Percentiles rank a stretch among this genome's conserved stretches.
Evolutionary conservation across 331 rosid species (phyloP).

Genomic region (Quercus phellos): DNA sequence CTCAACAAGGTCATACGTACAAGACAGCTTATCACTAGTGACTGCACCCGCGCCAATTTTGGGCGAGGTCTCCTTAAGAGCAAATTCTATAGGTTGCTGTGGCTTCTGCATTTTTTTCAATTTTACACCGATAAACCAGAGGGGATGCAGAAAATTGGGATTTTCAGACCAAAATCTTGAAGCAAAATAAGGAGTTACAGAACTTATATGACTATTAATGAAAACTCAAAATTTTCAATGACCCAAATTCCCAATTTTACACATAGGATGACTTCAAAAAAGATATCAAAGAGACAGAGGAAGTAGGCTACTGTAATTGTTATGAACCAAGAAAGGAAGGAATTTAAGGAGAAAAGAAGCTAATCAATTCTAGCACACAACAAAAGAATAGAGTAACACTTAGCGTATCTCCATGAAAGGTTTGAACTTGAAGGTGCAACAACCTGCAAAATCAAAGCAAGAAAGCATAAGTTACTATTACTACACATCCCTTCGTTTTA

Average conservation of each 20-base stretch:
- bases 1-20: constrained; percentile 65
- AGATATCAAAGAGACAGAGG: neutral
- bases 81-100: constrained; percentile 54
- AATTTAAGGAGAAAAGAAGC: neutral
- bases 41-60: constrained; percentile 71
- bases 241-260: neutral
- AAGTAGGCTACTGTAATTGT: neutral
- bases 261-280: neutral
- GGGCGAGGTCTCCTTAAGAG: constrained; percentile 79
- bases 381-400: neutral
- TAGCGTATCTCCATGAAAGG: neutral
- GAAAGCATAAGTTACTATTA: neutral
- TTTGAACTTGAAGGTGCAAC: constrained; percentile 1
- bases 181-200: neutral
- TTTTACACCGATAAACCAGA: constrained; percentile 14
- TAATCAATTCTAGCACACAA: constrained; percentile 3
- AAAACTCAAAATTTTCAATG: neutral
- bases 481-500: neutral
- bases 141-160: neutral
- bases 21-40: constrained; percentile 51
- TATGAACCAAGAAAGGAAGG: neutral
- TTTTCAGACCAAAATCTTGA: neutral
- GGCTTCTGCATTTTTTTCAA: constrained; percentile 72
- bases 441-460: constrained; percentile 25
- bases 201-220: neutral